Evolutionary conservation across 257 asterid species (phyloP).

Genomic region (Solanum pennellii): DNA sequence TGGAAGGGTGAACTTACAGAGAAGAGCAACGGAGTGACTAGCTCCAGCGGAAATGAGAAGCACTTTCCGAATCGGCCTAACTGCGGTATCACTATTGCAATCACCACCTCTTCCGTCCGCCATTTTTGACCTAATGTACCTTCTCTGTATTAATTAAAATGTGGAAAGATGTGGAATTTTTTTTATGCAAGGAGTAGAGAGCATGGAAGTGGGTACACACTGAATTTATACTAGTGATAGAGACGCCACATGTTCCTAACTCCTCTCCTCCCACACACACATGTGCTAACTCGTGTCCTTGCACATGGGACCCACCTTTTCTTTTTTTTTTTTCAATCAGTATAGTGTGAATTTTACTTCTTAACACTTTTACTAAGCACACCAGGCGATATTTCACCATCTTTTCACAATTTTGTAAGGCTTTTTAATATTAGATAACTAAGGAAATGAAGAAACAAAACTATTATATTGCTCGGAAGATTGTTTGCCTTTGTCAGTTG

Average conservation of each 20-base stretch:
- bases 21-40: slow-evolving; percentile 90
- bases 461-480: not conserved
- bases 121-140: slow-evolving; percentile 10
- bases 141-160: not conserved
- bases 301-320: not conserved
- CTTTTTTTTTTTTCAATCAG: not conserved
- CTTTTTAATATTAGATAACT: not conserved
- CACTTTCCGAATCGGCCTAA: slow-evolving; percentile 44
- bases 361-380: not conserved
- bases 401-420: not conserved
- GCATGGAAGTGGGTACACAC: not conserved
- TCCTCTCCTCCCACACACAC: not conserved
- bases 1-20: slow-evolving; percentile 39
- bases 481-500: not conserved
- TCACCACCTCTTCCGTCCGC: slow-evolving; percentile 32
- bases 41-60: slow-evolving; percentile 91
- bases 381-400: no score
- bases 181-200: not conserved
- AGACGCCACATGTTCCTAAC: not conserved
- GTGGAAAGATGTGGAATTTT: not conserved
- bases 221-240: not conserved
- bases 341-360: not conserved
- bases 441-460: not conserved
- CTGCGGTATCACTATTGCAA: slow-evolving; percentile 24
- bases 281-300: not conserved